Evolutionary conservation across 306 rosid species (phyloP).

Genomic region (Potentilla sterilis): DNA sequence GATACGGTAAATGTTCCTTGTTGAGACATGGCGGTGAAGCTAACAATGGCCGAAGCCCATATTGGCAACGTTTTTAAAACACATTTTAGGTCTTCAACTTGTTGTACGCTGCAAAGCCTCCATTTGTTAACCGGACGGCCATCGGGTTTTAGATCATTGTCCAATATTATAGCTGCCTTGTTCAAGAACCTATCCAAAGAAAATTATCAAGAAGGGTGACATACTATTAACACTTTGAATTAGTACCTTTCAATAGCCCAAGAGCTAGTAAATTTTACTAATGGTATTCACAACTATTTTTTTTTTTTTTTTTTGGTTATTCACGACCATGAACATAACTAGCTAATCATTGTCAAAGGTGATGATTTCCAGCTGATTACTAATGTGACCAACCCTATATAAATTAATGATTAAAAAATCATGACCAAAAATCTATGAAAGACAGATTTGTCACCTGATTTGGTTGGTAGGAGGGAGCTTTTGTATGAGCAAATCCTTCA

Average conservation of each 20-base stretch:
- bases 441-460: constrained; percentile 42
- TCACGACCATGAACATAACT: background rate
- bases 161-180: constrained; percentile 53
- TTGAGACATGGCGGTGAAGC: constrained; percentile 38
- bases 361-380: background rate
- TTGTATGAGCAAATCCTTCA: constrained; percentile 14
- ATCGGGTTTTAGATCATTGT: constrained; percentile 46
- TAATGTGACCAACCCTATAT: background rate
- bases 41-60: constrained; percentile 49
- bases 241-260: background rate
- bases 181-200: constrained; percentile 35
- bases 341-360: background rate
- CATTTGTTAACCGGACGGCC: constrained; percentile 42
- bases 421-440: background rate
- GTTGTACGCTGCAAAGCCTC: constrained; percentile 58
- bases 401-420: background rate
- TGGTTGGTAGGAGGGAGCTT: constrained; percentile 59
- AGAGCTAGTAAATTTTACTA: background rate
- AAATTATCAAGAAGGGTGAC: background rate
- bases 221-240: background rate
- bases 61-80: constrained; percentile 47
- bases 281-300: too few species aligned
- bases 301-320: too few species aligned
- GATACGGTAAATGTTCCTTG: constrained; percentile 50
- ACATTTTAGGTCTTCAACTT: constrained; percentile 75